Base-by-base conservation (phyloP, 768 basidiomycete genomes). In the Saitozyma sp. region DNA sequence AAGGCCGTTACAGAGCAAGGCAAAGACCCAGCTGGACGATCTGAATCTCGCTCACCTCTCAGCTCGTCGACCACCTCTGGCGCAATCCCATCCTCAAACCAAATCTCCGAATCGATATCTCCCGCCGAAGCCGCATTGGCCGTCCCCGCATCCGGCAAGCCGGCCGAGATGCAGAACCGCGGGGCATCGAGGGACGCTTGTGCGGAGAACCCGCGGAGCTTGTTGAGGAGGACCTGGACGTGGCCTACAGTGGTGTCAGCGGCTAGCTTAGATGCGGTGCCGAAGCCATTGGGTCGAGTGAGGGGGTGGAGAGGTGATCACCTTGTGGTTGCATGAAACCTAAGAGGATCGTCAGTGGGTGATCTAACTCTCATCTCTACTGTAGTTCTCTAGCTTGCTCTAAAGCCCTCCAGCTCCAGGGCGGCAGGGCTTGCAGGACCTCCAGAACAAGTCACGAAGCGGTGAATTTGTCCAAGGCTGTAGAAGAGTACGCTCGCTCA, bases 101-200 rank as follows among this genome's bases (percentile, higher is more conserved):
- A 92, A 7, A 97, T 88, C 66, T 89, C 88, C 66, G 89, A 89
- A 73, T 91, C 90, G 48, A 86, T 84, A 74, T 89, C 86, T 4
- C 87, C 87, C 0, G 87, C 87, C 5, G 65, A 63, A 10, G 61
- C 82, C 9, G 81, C 79, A 39, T 82, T 78, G 41, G 81, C 80
- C 20, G 80, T 82, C 49, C 85, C 82, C 2, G 84, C 73, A 64
- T 89, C 87, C 0, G 90, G 89, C 59, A 84, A 84, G 29, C 89
- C 90, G 16, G 91, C 86, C 13, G 92, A 93, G 61, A 98, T 97
- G 76, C 94, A 98, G 82, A 98, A 96, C 13, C 95, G 87, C 9
- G 94, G 95, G 0, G 92, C 89, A 79, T 97, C 95, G 43, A 99
- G 85, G 13, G 93, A 90, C 3, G 90, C 86, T 80, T 99, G 96